phyloP scores from a whole-genome alignment of 2,329 filamentous ascomycete genomes.

The Penicillium sp. region DNA sequence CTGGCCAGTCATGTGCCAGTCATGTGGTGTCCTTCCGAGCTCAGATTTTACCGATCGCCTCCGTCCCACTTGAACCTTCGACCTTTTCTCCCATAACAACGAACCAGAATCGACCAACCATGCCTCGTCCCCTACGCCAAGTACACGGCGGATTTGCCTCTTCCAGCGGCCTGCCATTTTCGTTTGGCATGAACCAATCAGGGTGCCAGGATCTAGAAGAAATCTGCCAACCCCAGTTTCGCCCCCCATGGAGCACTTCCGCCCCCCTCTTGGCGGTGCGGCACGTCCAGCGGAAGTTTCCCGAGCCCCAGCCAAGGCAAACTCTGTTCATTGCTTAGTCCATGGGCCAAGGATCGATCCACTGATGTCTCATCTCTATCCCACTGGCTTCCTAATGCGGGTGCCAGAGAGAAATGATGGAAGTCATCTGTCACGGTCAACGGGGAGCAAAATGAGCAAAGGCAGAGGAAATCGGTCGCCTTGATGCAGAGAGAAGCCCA shows the following conservation, averaged over 20 bases:
- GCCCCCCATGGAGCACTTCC: background rate
- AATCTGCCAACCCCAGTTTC: constrained; percentile 13
- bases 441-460: background rate
- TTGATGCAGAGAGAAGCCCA: background rate
- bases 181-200: constrained; percentile 7
- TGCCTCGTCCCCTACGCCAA: constrained; percentile 8
- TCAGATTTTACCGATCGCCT: background rate
- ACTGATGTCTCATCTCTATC: background rate
- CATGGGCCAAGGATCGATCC: background rate
- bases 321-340: constrained; percentile 7
- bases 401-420: background rate
- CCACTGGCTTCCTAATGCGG: background rate
- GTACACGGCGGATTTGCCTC: background rate
- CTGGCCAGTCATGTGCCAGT: background rate
- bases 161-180: background rate
- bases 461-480: background rate
- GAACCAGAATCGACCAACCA: background rate
- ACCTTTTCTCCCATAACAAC: background rate
- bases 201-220: background rate
- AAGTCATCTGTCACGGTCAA: background rate
- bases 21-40: background rate
- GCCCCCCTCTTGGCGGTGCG: constrained; percentile 11
- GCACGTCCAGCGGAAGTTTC: constrained; percentile 16
- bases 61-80: background rate
- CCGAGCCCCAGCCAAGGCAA: constrained; percentile 14